Percentiles rank a stretch among this genome's conserved stretches.
phyloP scores from a whole-genome alignment of 192 early-diverging fungal genomes.

The Coemansia sp. region DNA sequence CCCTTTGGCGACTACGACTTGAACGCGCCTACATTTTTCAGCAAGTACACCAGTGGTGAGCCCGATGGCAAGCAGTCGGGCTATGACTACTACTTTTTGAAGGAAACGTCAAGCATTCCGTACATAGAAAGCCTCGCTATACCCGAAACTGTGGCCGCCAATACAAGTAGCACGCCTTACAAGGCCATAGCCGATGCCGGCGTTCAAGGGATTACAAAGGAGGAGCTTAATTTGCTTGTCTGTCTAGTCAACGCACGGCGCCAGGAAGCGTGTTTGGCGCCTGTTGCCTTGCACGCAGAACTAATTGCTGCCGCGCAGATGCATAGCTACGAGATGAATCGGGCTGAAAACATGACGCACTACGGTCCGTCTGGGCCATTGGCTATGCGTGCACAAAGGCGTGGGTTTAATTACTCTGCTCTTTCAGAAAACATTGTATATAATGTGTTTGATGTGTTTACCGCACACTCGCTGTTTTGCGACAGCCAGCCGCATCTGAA shows the following conservation, averaged over 20 bases:
- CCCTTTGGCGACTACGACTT: constrained; percentile 22
- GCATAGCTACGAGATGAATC: constrained; percentile 55
- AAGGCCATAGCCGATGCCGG: constrained; percentile 27
- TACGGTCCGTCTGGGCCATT: constrained; percentile 18
- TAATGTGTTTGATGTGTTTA: constrained; percentile 19
- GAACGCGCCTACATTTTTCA: background rate
- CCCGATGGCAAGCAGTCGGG: constrained; percentile 25
- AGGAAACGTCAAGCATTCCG: constrained; percentile 32
- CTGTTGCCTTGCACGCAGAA: constrained; percentile 33
- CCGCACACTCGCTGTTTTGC: constrained; percentile 21
- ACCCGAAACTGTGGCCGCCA: constrained; percentile 8
- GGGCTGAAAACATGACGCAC: constrained; percentile 45
- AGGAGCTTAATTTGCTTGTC: constrained; percentile 44
- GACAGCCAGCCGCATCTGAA: constrained; percentile 36
- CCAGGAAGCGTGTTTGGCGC: constrained; percentile 37
- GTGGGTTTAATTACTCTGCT: constrained; percentile 30
- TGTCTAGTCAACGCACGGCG: constrained; percentile 50
- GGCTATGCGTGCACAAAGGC: constrained; percentile 26
- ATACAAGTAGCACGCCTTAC: constrained; percentile 24
- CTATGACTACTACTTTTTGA: constrained; percentile 38
- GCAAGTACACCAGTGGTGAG: background rate
- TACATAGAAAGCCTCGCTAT: constrained; percentile 22
- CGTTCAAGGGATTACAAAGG: constrained; percentile 33
- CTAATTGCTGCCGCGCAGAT: constrained; percentile 44
- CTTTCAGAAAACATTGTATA: constrained; percentile 38